Conservation (phyloP, 2,329 filamentous ascomycete species). For the Capronia coronata region DNA sequence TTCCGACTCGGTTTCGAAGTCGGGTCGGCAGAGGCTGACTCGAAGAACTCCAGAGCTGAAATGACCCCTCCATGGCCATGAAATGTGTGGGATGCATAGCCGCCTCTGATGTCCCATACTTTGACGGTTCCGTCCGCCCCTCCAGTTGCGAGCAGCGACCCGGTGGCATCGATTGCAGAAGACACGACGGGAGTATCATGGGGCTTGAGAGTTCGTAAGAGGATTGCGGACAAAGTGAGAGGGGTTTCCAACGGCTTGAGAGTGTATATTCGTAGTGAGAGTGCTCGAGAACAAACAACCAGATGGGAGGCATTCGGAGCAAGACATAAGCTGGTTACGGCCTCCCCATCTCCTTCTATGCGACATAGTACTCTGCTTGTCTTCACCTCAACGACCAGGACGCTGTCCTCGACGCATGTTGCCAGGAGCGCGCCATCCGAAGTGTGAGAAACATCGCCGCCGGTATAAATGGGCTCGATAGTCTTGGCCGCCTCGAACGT, state of each 20-base stretch:
- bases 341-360: conserved; percentile 74
- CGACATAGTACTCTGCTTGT: conserved; percentile 75
- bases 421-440: conserved; percentile 74
- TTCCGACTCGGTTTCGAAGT: conserved; percentile 23
- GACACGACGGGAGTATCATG: conserved; percentile 86
- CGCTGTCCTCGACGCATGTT: conserved; percentile 87
- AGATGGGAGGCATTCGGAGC: conserved; percentile 84
- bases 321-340: conserved; percentile 50
- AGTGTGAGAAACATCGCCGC: conserved; percentile 78
- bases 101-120: conserved; percentile 84
- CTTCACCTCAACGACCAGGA: conserved; percentile 73
- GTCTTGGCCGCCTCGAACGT: conserved; percentile 80
- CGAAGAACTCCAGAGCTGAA: conserved; percentile 87
- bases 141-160: conserved; percentile 85
- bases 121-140: conserved; percentile 91
- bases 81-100: conserved; percentile 91
- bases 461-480: conserved; percentile 89
- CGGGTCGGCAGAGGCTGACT: conserved; percentile 38
- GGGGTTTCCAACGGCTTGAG: conserved; percentile 55
- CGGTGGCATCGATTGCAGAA: conserved; percentile 74
- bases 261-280: conserved; percentile 87
- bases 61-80: conserved; percentile 86
- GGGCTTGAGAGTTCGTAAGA: conserved; percentile 77
- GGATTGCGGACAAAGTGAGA: conserved; percentile 56
- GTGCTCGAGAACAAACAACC: conserved; percentile 85